These are phyloP conservation scores for Collybia mongolica DNA, from an alignment of 768 basidiomycete species.

Conservation along the genomic window DNA sequence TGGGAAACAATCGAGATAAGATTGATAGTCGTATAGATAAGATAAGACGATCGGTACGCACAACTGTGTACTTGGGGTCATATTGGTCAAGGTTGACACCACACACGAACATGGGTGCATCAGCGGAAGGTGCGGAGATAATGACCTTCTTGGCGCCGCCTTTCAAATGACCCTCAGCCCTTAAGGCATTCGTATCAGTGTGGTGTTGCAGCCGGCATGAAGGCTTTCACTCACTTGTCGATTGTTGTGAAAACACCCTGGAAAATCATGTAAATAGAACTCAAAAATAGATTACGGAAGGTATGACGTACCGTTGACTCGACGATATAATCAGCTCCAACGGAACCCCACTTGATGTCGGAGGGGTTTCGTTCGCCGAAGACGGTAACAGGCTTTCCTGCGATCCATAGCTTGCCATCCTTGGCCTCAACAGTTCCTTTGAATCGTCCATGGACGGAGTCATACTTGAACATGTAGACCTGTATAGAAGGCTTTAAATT, in stretches of 20 bases:
- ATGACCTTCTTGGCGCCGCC: constrained; percentile 99
- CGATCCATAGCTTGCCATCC: constrained; percentile 87
- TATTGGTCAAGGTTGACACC: constrained; percentile 96
- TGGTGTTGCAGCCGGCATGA: constrained; percentile 4
- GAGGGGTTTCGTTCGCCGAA: constrained; percentile 87
- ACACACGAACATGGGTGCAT: constrained; percentile 92
- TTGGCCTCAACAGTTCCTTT: constrained; percentile 78
- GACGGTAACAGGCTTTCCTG: constrained; percentile 75
- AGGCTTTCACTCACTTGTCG: constrained; percentile 61
- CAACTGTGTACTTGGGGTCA: constrained; percentile 84
- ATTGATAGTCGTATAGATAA: not conserved
- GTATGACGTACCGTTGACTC: constrained; percentile 79
- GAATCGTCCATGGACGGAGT: constrained; percentile 92
- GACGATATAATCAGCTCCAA: constrained; percentile 90
- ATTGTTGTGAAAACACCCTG: constrained; percentile 96
- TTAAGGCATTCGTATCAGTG: constrained; percentile 24
- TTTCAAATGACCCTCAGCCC: constrained; percentile 90
- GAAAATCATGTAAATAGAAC: constrained; percentile 11
- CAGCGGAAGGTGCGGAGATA: constrained; percentile 98
- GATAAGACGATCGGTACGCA: constrained; percentile 33
- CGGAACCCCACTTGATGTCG: constrained; percentile 77
- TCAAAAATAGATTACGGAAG: constrained; percentile 5
- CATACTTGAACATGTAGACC: constrained; percentile 99
- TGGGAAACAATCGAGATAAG: constrained; percentile 20
- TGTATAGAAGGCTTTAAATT: constrained; percentile 22